Conservation (phyloP, 1,284 basidiomycete genomes). For the Ustilago crameri region DNA sequence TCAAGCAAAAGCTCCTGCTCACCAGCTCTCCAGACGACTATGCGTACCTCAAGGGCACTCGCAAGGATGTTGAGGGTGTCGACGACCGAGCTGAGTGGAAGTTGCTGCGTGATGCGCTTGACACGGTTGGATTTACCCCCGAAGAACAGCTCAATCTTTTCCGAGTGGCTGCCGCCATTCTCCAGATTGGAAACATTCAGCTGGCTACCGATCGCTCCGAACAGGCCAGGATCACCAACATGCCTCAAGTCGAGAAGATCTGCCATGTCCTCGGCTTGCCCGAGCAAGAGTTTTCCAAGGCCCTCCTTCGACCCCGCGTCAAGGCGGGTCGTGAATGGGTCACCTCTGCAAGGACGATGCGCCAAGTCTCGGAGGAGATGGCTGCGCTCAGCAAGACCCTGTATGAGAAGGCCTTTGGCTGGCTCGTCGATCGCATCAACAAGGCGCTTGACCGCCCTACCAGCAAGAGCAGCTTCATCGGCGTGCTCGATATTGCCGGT, state of each 20-base stretch:
- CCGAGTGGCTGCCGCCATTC: slow-evolving; percentile 89
- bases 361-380: slow-evolving; percentile 93
- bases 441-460: slow-evolving; percentile 87
- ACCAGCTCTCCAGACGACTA: slow-evolving; percentile 81
- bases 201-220: slow-evolving; percentile 85
- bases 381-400: slow-evolving; percentile 92
- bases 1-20: slow-evolving; percentile 76
- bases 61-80: slow-evolving; percentile 91
- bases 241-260: slow-evolving; percentile 76
- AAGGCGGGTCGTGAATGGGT: slow-evolving; percentile 98
- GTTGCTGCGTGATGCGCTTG: slow-evolving; percentile 81
- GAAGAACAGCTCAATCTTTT: slow-evolving; percentile 92
- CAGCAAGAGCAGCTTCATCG: slow-evolving; percentile 94
- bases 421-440: slow-evolving; percentile 94
- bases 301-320: slow-evolving; percentile 75
- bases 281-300: slow-evolving; percentile 86
- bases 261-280: slow-evolving; percentile 95
- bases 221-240: slow-evolving; percentile 80
- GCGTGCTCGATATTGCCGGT: slow-evolving; percentile 98
- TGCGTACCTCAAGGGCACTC: slow-evolving; percentile 88
- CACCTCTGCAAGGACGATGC: slow-evolving; percentile 87
- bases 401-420: slow-evolving; percentile 96
- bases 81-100: slow-evolving; percentile 92
- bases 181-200: slow-evolving; percentile 93
- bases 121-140: slow-evolving; percentile 85